Conservation (phyloP, 1,284 basidiomycete genomes). For the Irpex lacteus region DNA sequence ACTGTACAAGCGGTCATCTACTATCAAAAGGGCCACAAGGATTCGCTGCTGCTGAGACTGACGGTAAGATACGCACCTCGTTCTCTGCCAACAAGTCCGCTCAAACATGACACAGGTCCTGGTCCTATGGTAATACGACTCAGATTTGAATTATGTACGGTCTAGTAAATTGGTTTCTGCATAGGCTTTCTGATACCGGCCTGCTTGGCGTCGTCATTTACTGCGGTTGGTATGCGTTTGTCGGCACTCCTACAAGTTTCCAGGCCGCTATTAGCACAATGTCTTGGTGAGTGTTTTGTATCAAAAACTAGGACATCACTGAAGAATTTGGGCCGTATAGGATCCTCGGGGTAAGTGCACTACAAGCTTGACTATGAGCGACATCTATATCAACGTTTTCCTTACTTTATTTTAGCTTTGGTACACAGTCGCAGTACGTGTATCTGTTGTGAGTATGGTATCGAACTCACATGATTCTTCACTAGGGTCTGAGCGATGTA, state of each 20-base stretch:
- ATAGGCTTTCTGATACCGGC: not conserved
- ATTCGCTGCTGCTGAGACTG: not conserved
- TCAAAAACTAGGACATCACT: not conserved
- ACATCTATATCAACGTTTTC: not conserved
- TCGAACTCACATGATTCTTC: not conserved
- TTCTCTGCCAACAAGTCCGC: not conserved
- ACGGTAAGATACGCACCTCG: not conserved
- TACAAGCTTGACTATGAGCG: not conserved
- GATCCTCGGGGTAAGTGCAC: not conserved
- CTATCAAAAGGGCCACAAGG: not conserved
- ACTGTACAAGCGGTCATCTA: not conserved
- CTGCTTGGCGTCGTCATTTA: not conserved
- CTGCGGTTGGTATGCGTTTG: not conserved
- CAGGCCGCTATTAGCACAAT: not conserved
- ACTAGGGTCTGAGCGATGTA: not conserved
- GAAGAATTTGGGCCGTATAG: not conserved
- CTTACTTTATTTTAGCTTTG: not conserved
- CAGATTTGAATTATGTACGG: not conserved
- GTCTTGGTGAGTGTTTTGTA: not conserved
- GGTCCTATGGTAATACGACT: not conserved
- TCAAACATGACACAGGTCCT: not conserved
- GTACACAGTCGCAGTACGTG: not conserved
- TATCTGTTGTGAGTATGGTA: not conserved
- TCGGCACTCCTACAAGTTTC: not conserved
- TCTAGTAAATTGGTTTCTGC: not conserved